Evolutionary conservation across 1,284 basidiomycete species (phyloP).

Genomic region (Apiotrichum akiyoshidainum): DNA sequence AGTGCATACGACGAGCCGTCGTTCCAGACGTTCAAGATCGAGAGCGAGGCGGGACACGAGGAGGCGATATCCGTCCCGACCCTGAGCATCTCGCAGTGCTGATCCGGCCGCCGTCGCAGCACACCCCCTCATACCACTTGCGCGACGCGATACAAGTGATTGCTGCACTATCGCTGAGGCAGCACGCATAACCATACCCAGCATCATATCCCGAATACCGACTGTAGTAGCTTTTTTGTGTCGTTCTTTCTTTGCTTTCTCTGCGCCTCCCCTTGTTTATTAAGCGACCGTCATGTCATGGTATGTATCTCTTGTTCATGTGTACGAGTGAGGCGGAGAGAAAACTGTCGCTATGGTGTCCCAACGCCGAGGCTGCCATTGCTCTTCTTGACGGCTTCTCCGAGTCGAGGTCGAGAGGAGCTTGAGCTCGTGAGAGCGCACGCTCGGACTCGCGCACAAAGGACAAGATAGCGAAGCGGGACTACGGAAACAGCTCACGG

Average conservation of each 20-base stretch:
- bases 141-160: too few relatives aligned
- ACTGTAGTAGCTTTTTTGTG: background rate
- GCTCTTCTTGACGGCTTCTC: too few relatives aligned
- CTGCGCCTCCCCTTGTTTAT: background rate
- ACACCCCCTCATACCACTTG: too few relatives aligned
- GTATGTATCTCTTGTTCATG: background rate
- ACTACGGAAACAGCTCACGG: too few relatives aligned
- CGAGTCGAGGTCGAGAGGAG: too few relatives aligned
- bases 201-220: background rate
- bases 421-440: too few relatives aligned
- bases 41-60: background rate
- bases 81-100: constrained; percentile 1
- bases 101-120: background rate
- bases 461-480: too few relatives aligned
- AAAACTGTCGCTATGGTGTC: background rate
- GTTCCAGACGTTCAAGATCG: constrained; percentile 1
- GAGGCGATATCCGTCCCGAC: constrained; percentile 1
- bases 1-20: constrained; percentile 4
- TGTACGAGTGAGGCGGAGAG: background rate
- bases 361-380: too few relatives aligned
- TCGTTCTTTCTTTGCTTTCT: too few relatives aligned
- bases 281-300: background rate
- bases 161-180: too few relatives aligned
- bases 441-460: too few relatives aligned
- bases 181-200: too few relatives aligned